Evolutionary conservation across 106 monocot species (phyloP).

Genomic region (Allium sativum): DNA sequence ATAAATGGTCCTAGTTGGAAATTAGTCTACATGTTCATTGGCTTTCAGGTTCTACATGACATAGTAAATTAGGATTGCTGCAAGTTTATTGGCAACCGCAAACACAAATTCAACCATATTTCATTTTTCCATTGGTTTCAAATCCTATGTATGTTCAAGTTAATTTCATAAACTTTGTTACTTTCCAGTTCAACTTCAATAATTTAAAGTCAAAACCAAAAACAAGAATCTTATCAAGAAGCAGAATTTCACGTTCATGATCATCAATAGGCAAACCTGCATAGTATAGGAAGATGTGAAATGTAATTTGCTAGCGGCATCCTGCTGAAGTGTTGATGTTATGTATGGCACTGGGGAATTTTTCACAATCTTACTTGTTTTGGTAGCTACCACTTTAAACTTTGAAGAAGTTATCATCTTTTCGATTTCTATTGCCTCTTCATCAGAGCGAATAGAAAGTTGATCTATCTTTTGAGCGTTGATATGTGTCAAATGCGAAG

Average conservation of each 20-base stretch:
- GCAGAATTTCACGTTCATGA: too few relatives aligned
- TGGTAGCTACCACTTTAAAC: constrained; percentile 52
- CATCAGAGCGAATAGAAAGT: constrained; percentile 43
- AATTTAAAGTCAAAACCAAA: background rate
- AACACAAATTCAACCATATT: too few relatives aligned
- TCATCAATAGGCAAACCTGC: constrained; percentile 42
- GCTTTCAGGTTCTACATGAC: too few relatives aligned
- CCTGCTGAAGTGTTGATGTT: constrained; percentile 92
- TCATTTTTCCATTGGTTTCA: too few relatives aligned
- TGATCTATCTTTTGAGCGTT: constrained; percentile 61
- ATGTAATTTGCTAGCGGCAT: constrained; percentile 69
- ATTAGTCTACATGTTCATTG: too few relatives aligned
- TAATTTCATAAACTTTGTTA: too few relatives aligned
- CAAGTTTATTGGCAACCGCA: too few relatives aligned
- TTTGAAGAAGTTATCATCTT: constrained; percentile 31
- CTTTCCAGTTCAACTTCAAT: background rate
- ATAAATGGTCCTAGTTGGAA: too few relatives aligned
- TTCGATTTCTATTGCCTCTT: constrained; percentile 49
- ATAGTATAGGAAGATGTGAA: constrained; percentile 75
- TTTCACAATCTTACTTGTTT: constrained; percentile 39
- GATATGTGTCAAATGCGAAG: constrained; percentile 50
- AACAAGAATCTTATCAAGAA: background rate
- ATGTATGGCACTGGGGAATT: constrained; percentile 92
- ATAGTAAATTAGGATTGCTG: too few relatives aligned
- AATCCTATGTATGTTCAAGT: too few relatives aligned